phyloP scores from a whole-genome alignment of 1,284 basidiomycete species.

The Pulchroboletus neoregius region DNA sequence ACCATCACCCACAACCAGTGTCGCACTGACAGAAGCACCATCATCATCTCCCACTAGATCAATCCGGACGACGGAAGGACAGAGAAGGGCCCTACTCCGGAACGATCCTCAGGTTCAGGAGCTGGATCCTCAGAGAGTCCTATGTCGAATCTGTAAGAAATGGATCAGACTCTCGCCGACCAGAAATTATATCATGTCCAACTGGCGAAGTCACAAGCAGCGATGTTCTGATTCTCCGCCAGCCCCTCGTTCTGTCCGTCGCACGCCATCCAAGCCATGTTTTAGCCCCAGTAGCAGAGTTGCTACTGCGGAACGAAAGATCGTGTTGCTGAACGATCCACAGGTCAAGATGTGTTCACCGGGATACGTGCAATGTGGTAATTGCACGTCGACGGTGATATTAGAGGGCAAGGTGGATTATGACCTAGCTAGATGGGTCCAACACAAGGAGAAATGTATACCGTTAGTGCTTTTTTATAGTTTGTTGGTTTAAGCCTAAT shows the following conservation, averaged over 20 bases:
- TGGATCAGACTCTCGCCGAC: slow-evolving; percentile 51
- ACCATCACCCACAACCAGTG: slow-evolving; percentile 9
- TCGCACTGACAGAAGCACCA: neutral
- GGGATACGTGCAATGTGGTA: slow-evolving; percentile 45
- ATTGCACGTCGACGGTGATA: slow-evolving; percentile 42
- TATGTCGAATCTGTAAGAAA: slow-evolving; percentile 56
- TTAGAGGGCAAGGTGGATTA: slow-evolving; percentile 51
- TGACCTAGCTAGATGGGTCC: slow-evolving; percentile 53
- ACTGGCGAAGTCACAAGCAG: slow-evolving; percentile 52
- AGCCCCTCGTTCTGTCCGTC: slow-evolving; percentile 19
- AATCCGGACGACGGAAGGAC: slow-evolving; percentile 35
- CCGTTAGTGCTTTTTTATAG: slow-evolving; percentile 35
- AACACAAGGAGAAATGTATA: slow-evolving; percentile 51
- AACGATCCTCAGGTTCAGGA: slow-evolving; percentile 48
- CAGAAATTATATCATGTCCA: slow-evolving; percentile 40
- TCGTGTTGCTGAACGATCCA: slow-evolving; percentile 56
- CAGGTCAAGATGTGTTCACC: slow-evolving; percentile 48
- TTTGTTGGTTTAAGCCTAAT: slow-evolving; percentile 7
- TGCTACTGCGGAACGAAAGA: slow-evolving; percentile 54
- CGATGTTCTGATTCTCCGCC: slow-evolving; percentile 43
- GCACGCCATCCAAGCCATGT: slow-evolving; percentile 18
- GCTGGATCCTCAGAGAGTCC: slow-evolving; percentile 46
- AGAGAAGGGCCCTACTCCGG: slow-evolving; percentile 50
- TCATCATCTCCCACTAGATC: slow-evolving; percentile 10
- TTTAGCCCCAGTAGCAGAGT: slow-evolving; percentile 52